phyloP scores from a whole-genome alignment of 345 rosid genomes.

The Noccaea caerulescens region DNA sequence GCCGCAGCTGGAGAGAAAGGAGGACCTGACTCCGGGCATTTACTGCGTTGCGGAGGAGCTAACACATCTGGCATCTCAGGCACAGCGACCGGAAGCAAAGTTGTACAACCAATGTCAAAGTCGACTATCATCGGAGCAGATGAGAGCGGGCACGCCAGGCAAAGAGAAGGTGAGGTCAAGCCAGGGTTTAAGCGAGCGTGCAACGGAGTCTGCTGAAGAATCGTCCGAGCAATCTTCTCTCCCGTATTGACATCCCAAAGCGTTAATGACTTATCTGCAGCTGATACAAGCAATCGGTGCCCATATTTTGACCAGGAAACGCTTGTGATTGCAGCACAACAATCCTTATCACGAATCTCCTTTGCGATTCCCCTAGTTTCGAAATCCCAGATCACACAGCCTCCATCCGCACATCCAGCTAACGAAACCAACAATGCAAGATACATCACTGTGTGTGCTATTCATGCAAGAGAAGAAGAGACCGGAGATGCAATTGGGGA shows the following conservation, averaged over 20 bases:
- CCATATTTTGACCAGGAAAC: constrained; percentile 96
- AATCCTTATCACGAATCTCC: constrained; percentile 82
- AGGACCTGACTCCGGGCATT: constrained; percentile 63
- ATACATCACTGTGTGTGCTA: constrained; percentile 2
- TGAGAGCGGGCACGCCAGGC: constrained; percentile 90
- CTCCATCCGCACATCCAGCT: constrained; percentile 99
- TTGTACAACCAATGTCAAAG: constrained; percentile 65
- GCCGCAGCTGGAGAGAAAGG: constrained; percentile 87
- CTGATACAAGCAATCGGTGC: constrained; percentile 86
- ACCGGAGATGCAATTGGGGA: background rate
- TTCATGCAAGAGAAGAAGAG: background rate
- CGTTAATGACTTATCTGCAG: constrained; percentile 91
- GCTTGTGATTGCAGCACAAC: constrained; percentile 83
- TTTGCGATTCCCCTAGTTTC: constrained; percentile 94
- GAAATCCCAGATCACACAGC: constrained; percentile 94
- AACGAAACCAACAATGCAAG: constrained; percentile 29
- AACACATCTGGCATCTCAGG: constrained; percentile 63
- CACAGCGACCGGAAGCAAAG: constrained; percentile 66
- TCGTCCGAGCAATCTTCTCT: constrained; percentile 62
- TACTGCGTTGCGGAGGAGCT: constrained; percentile 69
- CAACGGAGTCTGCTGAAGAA: constrained; percentile 76
- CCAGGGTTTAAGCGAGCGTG: constrained; percentile 91
- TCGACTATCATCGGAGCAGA: constrained; percentile 95
- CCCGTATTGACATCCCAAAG: constrained; percentile 92
- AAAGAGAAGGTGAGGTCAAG: constrained; percentile 74